Evolutionary conservation across 768 basidiomycete species (phyloP).

Genomic region (Serpula lacrymans): DNA sequence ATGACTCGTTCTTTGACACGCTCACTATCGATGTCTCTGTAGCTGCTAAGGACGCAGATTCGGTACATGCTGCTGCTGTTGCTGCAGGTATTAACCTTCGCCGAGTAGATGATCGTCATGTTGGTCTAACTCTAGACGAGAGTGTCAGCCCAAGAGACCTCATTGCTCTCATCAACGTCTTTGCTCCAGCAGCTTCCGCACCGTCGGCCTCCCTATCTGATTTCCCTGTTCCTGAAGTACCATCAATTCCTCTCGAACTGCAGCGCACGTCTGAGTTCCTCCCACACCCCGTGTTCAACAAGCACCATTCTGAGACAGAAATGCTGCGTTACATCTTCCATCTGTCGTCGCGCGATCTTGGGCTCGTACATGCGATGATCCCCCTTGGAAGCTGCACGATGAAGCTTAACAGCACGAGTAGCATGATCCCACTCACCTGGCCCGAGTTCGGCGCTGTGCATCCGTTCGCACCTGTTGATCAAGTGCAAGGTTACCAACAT

Average conservation of each 20-base stretch:
- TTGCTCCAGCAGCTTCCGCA: constrained; percentile 61
- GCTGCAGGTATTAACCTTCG: constrained; percentile 81
- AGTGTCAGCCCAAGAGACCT: constrained; percentile 77
- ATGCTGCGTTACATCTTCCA: constrained; percentile 97
- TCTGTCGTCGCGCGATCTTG: constrained; percentile 91
- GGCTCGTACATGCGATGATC: constrained; percentile 95
- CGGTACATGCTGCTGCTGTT: constrained; percentile 67
- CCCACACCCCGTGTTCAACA: constrained; percentile 90
- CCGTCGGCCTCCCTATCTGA: constrained; percentile 43
- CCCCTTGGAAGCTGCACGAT: constrained; percentile 94
- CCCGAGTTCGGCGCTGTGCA: constrained; percentile 88
- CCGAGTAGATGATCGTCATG: constrained; percentile 62
- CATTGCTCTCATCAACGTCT: constrained; percentile 74
- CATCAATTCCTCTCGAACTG: constrained; percentile 51
- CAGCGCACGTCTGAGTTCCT: constrained; percentile 69
- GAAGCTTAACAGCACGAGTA: constrained; percentile 98
- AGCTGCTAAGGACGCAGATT: constrained; percentile 49
- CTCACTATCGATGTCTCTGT: constrained; percentile 72
- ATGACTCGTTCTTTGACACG: constrained; percentile 87
- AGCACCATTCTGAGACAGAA: constrained; percentile 97
- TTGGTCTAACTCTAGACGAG: constrained; percentile 94
- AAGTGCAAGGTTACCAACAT: constrained; percentile 82
- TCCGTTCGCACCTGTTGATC: constrained; percentile 88
- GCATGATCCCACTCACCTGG: constrained; percentile 96
- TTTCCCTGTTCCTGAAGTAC: constrained; percentile 38